These are phyloP conservation scores for Penicillium sp. DNA, from an alignment of 2,329 filamentous ascomycete species.

Conservation along the genomic window DNA sequence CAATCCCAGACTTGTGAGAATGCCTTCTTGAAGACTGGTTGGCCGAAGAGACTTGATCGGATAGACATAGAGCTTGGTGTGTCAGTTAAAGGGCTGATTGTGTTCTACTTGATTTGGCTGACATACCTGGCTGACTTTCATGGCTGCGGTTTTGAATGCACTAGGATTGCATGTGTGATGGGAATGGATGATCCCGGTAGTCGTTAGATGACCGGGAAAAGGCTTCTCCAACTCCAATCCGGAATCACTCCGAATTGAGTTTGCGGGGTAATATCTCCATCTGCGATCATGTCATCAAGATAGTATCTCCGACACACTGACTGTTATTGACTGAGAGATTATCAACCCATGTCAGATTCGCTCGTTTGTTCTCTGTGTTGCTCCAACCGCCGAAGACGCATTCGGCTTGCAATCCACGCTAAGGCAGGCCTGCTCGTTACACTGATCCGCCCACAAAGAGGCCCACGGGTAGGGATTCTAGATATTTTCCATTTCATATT, in stretches of 20 bases:
- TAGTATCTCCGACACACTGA: no score
- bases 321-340: no score
- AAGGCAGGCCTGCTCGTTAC: no score
- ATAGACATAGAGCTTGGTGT: conserved; percentile 65
- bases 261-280: background rate
- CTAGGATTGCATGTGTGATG: no score
- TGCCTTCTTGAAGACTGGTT: conserved; percentile 55
- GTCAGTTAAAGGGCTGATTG: background rate
- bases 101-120: background rate
- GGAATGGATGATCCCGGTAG: background rate
- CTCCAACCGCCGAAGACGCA: no score
- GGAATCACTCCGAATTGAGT: background rate
- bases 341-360: no score
- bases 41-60: conserved; percentile 73
- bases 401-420: no score
- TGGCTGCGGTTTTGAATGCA: conserved; percentile 31
- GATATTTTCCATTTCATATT: no score
- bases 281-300: background rate
- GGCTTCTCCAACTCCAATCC: background rate
- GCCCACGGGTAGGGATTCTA: no score
- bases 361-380: no score
- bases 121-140: conserved; percentile 38
- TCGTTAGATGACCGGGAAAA: background rate
- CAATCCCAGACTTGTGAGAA: conserved; percentile 64
- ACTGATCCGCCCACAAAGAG: no score